A percentile compares a stretch with the other conserved stretches of the same genome.
Evolutionary conservation across 2,329 filamentous ascomycete genomes (phyloP).

Genomic region (Erysiphe pulchra): DNA sequence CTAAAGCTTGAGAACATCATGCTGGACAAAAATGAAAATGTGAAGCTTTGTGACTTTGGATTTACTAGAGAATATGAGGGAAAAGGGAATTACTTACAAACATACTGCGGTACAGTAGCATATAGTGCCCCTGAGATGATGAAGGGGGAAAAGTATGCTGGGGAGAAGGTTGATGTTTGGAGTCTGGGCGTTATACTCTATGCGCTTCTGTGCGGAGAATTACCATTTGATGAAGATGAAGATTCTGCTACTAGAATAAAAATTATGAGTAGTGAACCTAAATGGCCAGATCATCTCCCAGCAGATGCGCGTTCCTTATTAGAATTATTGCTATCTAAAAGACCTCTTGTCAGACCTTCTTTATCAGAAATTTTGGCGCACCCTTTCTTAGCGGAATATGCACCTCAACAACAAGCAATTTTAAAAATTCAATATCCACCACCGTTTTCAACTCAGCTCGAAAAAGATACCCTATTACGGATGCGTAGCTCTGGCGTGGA

Average conservation of each 20-base stretch:
- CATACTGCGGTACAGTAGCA: slow-evolving; percentile 91
- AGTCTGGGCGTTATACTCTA: slow-evolving; percentile 69
- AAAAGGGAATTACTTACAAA: slow-evolving; percentile 80
- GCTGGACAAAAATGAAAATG: slow-evolving; percentile 87
- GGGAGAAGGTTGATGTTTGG: slow-evolving; percentile 95
- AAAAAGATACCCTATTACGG: slow-evolving; percentile 73
- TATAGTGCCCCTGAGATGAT: slow-evolving; percentile 98
- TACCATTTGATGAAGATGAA: slow-evolving; percentile 92
- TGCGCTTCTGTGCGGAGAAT: slow-evolving; percentile 55
- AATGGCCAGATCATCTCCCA: slow-evolving; percentile 58
- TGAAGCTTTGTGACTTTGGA: slow-evolving; percentile 93
- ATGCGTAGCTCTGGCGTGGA: slow-evolving; percentile 90
- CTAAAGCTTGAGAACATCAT: slow-evolving; percentile 92
- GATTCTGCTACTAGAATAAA: slow-evolving; percentile 63
- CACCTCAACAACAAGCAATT: slow-evolving; percentile 69
- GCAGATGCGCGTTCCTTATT: slow-evolving; percentile 55
- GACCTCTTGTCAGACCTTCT: slow-evolving; percentile 58
- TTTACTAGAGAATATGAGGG: slow-evolving; percentile 96
- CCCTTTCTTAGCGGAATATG: slow-evolving; percentile 68
- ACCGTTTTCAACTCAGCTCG: slow-evolving; percentile 62
- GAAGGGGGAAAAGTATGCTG: slow-evolving; percentile 91
- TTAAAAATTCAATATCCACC: slow-evolving; percentile 56
- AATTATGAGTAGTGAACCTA: slow-evolving; percentile 68
- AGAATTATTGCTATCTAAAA: slow-evolving; percentile 62
- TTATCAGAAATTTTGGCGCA: slow-evolving; percentile 69